A percentile compares a stretch with the other conserved stretches of the same genome.
Evolutionary conservation across 805 yeast species (phyloP).

Genomic region (Kodamaea lidongshanica): DNA sequence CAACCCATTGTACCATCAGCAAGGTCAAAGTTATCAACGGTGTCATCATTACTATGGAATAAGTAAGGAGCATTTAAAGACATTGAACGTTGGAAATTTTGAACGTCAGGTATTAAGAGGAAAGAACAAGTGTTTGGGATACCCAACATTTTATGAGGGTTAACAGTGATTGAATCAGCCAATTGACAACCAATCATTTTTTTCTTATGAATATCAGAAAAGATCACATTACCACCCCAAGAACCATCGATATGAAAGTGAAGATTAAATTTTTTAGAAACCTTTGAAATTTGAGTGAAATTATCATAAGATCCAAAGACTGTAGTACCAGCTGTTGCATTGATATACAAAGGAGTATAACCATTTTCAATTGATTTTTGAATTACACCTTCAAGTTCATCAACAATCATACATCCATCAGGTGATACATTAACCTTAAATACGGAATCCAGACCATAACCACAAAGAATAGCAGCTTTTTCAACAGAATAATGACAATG

Average conservation of each 20-base stretch:
- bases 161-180: conserved; percentile 73
- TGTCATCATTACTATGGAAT: conserved; percentile 53
- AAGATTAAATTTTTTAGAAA: conserved; percentile 49
- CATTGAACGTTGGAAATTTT: conserved; percentile 62
- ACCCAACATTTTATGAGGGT: conserved; percentile 88
- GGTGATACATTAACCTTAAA: conserved; percentile 55
- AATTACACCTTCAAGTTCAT: conserved; percentile 43
- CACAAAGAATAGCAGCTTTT: conserved; percentile 72
- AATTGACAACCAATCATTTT: conserved; percentile 53
- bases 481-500: conserved; percentile 79
- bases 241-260: conserved; percentile 89
- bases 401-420: conserved; percentile 52
- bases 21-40: conserved; percentile 58
- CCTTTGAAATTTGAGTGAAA: conserved; percentile 44
- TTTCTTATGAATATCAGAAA: conserved; percentile 46
- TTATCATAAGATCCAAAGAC: conserved; percentile 82
- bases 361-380: conserved; percentile 44
- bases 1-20: conserved; percentile 93
- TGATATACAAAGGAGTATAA: conserved; percentile 64
- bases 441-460: conserved; percentile 59
- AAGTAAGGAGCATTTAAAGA: conserved; percentile 75
- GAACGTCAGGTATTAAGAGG: conserved; percentile 62
- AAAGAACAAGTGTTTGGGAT: conserved; percentile 76
- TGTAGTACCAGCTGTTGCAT: conserved; percentile 86
- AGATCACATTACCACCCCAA: conserved; percentile 84